phyloP scores from a whole-genome alignment of 768 basidiomycete species.

The Leccinellum luteum region DNA sequence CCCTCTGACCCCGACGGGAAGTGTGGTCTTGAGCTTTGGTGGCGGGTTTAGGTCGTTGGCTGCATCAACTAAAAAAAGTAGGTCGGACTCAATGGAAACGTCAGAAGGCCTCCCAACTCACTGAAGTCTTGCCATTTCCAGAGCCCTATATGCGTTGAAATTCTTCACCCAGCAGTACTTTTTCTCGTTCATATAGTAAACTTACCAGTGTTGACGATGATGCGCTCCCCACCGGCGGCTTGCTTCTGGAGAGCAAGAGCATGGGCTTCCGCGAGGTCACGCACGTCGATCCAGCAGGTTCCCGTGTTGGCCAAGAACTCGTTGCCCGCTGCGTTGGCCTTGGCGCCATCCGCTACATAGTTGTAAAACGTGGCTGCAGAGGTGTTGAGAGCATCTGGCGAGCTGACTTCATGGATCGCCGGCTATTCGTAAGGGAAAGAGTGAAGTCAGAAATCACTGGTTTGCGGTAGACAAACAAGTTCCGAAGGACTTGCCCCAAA shows the following conservation, averaged over 20 bases:
- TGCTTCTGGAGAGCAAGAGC: slow-evolving; percentile 48
- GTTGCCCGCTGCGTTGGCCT: slow-evolving; percentile 21
- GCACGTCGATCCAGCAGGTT: slow-evolving; percentile 47
- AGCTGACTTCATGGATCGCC: slow-evolving; percentile 39
- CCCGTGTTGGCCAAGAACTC: slow-evolving; percentile 24
- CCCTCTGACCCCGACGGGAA: slow-evolving; percentile 36
- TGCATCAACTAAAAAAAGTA: slow-evolving; percentile 31
- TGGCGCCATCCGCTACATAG: slow-evolving; percentile 26
- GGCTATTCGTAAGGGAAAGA: slow-evolving; percentile 30
- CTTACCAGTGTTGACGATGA: slow-evolving; percentile 45
- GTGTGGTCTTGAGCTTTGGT: slow-evolving; percentile 26
- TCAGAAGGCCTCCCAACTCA: slow-evolving; percentile 7
- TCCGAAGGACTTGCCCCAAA: slow-evolving; percentile 24
- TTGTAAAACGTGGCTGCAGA: slow-evolving; percentile 38
- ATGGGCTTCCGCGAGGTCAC: slow-evolving; percentile 56
- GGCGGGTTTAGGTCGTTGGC: slow-evolving; percentile 35
- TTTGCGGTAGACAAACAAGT: background rate
- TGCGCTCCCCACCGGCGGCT: slow-evolving; percentile 54
- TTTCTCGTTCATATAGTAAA: background rate
- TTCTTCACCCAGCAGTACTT: background rate
- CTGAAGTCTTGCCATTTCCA: slow-evolving; percentile 34
- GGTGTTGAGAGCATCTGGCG: slow-evolving; percentile 37
- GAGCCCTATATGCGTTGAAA: slow-evolving; percentile 7
- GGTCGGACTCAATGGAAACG: background rate
- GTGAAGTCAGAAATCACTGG: background rate